A percentile compares a stretch with the other conserved stretches of the same genome.
Evolutionary conservation across 495 filamentous ascomycete species (phyloP).

Genomic region (Penicillium lividum): DNA sequence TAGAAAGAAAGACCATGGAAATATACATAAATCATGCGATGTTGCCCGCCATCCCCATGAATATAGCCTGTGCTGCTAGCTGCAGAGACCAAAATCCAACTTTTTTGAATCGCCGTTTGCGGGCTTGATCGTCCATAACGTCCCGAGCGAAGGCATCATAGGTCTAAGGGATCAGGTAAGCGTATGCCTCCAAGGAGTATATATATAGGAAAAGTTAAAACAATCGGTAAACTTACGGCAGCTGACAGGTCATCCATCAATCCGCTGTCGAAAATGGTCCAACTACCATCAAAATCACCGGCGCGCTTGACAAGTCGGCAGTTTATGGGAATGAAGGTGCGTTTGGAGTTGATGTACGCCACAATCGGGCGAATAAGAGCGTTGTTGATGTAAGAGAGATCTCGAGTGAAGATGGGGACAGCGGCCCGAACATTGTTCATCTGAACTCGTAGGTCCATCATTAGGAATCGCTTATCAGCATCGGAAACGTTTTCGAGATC

Average conservation of each 20-base stretch:
- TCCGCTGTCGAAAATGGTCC: slow-evolving; percentile 92
- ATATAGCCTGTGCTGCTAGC: slow-evolving; percentile 87
- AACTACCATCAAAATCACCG: slow-evolving; percentile 90
- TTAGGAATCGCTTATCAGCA: slow-evolving; percentile 68
- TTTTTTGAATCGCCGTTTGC: slow-evolving; percentile 86
- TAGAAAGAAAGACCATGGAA: slow-evolving; percentile 11
- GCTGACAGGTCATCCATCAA: slow-evolving; percentile 94
- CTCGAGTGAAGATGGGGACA: slow-evolving; percentile 85
- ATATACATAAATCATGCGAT: slow-evolving; percentile 57
- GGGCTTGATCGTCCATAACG: slow-evolving; percentile 81
- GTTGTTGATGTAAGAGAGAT: slow-evolving; percentile 94
- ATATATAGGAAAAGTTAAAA: background rate
- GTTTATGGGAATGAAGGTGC: slow-evolving; percentile 90
- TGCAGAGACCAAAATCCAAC: slow-evolving; percentile 95
- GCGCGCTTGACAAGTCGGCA: slow-evolving; percentile 89
- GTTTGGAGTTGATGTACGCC: slow-evolving; percentile 95
- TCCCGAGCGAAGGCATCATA: slow-evolving; percentile 90
- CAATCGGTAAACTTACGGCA: slow-evolving; percentile 54
- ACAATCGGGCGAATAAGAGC: slow-evolving; percentile 94
- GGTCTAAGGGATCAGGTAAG: slow-evolving; percentile 49
- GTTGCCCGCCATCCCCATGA: slow-evolving; percentile 91
- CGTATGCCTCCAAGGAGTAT: background rate
- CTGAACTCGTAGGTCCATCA: slow-evolving; percentile 87
- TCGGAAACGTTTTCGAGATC: slow-evolving; percentile 22
- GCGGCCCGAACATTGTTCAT: slow-evolving; percentile 89